phyloP scores from a whole-genome alignment of 225 moss, liverwort and hornwort species.

The Pleurozium schreberi region DNA sequence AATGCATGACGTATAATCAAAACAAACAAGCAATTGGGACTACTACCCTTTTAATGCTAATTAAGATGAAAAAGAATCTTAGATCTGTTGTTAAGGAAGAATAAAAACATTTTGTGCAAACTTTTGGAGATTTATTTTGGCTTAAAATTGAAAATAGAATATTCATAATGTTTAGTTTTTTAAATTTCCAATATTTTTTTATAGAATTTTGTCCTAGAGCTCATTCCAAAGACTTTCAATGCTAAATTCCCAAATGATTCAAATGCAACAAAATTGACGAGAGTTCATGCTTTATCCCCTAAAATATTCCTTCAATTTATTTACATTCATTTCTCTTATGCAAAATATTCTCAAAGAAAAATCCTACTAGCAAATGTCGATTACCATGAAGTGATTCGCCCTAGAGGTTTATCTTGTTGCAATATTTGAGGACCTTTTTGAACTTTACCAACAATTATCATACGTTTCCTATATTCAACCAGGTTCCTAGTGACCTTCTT shows the following conservation, averaged over 20 bases:
- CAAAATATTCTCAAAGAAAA: not conserved
- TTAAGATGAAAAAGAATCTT: not conserved
- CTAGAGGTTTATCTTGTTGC: not conserved
- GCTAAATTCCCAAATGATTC: not conserved
- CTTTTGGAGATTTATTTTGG: no score
- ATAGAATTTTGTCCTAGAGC: no score
- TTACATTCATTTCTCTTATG: not conserved
- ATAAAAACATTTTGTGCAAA: no score
- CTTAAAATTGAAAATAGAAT: not conserved
- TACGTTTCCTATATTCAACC: not conserved
- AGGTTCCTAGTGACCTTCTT: accelerated
- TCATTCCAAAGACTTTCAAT: not conserved
- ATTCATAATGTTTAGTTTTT: not conserved
- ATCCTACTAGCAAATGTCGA: not conserved
- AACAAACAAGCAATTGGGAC: not conserved
- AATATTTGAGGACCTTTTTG: not conserved
- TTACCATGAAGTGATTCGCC: not conserved
- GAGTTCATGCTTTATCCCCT: not conserved
- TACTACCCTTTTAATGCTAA: not conserved
- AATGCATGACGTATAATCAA: not conserved
- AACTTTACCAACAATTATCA: not conserved
- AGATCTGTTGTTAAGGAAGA: no score
- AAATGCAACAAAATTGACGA: not conserved
- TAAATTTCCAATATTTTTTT: not conserved
- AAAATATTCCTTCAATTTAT: not conserved